Conservation (phyloP, 2,329 filamentous ascomycete genomes). For the Pleomassaria siparia region DNA sequence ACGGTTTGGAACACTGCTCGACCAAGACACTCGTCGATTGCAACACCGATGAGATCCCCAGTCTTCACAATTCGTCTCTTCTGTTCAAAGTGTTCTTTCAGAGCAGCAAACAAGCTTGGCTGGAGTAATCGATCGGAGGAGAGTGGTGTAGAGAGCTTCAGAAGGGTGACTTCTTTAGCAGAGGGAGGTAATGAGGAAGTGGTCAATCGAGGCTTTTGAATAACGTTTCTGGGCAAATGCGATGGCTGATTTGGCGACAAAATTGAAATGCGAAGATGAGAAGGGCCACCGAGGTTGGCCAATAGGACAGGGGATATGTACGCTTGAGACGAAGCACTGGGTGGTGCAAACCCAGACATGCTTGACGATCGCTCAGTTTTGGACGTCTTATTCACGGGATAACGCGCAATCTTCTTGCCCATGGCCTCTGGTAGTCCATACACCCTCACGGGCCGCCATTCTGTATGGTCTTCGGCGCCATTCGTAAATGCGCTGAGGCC, state of each 20-base stretch:
- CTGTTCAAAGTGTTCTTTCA: conserved; percentile 86
- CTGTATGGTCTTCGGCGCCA: conserved; percentile 59
- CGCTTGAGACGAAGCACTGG: conserved; percentile 43
- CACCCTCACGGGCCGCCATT: conserved; percentile 83
- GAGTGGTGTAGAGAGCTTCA: conserved; percentile 85
- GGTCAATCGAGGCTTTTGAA: conserved; percentile 48
- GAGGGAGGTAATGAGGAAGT: conserved; percentile 57
- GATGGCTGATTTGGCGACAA: conserved; percentile 56
- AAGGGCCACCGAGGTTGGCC: conserved; percentile 77
- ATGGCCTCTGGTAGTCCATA: conserved; percentile 82
- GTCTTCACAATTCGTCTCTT: conserved; percentile 80
- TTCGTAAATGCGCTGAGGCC: conserved; percentile 68
- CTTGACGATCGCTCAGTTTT: conserved; percentile 53
- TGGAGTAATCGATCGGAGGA: conserved; percentile 85
- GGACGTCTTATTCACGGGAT: conserved; percentile 52
- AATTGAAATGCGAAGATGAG: conserved; percentile 77
- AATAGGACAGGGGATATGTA: conserved; percentile 86
- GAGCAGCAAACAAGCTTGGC: conserved; percentile 78
- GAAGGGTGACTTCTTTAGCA: conserved; percentile 78
- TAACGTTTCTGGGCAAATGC: conserved; percentile 30
- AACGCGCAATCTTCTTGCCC: conserved; percentile 55
- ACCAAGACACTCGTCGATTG: conserved; percentile 83
- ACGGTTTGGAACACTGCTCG: conserved; percentile 74
- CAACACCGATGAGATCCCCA: conserved; percentile 85
- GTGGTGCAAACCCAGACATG: conserved; percentile 43